phyloP scores from a whole-genome alignment of 352 stramenopile species.

The Phytopythium ostracodes region DNA sequence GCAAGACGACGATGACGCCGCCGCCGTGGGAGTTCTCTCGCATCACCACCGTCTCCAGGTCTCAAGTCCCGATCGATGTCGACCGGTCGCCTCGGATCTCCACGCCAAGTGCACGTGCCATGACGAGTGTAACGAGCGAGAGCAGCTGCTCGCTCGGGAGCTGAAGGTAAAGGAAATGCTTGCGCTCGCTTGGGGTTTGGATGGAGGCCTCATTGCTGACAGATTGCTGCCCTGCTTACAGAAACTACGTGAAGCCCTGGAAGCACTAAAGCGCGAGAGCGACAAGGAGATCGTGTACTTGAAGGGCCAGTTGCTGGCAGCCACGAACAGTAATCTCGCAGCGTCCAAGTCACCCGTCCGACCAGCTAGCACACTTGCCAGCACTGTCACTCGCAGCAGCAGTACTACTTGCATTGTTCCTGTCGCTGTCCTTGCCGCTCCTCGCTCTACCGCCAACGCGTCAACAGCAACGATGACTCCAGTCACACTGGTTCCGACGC shows the following conservation, averaged over 20 bases:
- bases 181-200: background rate
- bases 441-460: background rate
- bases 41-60: background rate
- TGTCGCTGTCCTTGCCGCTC: background rate
- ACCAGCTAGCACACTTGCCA: background rate
- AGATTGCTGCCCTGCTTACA: constrained; percentile 3
- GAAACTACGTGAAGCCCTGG: constrained; percentile 48
- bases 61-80: background rate
- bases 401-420: background rate
- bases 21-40: background rate
- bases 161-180: constrained; percentile 10
- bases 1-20: background rate
- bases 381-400: background rate
- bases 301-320: constrained; percentile 29
- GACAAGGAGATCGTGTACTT: constrained; percentile 54
- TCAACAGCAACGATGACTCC: background rate
- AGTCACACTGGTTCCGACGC: constrained; percentile 29
- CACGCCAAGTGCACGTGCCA: constrained; percentile 5
- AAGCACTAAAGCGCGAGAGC: constrained; percentile 46
- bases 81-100: background rate
- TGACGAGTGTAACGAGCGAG: constrained; percentile 24
- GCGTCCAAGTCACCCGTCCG: background rate
- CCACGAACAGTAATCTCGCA: background rate
- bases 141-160: constrained; percentile 20
- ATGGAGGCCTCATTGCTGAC: background rate